Evolutionary conservation across 176 grass and related monocot genomes (phyloP), one percentile per base, ranked within the genome.

Genomic region (Guadua angustifolia): DNA sequence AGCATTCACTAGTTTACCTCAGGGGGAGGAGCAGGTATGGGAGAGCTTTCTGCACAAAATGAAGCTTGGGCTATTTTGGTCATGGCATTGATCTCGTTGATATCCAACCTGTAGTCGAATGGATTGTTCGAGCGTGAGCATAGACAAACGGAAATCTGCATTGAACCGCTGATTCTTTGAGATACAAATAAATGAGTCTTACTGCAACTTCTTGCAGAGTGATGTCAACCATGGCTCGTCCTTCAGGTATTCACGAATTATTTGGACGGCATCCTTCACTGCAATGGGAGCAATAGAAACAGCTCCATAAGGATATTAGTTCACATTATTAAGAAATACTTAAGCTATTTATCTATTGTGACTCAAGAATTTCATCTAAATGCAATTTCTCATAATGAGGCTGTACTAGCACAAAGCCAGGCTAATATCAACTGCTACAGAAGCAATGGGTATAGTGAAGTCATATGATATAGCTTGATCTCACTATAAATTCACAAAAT

Each of bases 171-270:
- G 16, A 18, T n/a, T 84, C 36, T 59, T 42, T 25, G 9, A 33
- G n/a, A 74, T 42, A 14, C 49, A 29, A 80, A 62, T 69, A 72
- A 58, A 82, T 6, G 69, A 70, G 63, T 68, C 89, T 90, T 89
- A 99, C 96, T 89, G 75, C 33, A 99, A 87, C 18, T 91, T 90
- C 51, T 51, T 88, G 85, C 88, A 95, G 44, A 99, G 80, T 57
- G 90, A 76, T 16, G 61, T 89, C 75, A 95, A 71, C 93, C 96
- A 95, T 10, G 88, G 96, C 45, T 95, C 89, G 10, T 94, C 93
- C 71, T 89, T 90, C 84, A 99, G 46, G 66, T 99, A 95, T 86
- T 99, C 96, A 14, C 89, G 81, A 57, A 95, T 88, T 71, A 99
- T 91, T 82, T 91, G 87, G 71, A 99, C 47, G 32, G 83, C 77